phyloP scores from a whole-genome alignment of 2,329 filamentous ascomycete genomes.

The Exophiala spinifera region DNA sequence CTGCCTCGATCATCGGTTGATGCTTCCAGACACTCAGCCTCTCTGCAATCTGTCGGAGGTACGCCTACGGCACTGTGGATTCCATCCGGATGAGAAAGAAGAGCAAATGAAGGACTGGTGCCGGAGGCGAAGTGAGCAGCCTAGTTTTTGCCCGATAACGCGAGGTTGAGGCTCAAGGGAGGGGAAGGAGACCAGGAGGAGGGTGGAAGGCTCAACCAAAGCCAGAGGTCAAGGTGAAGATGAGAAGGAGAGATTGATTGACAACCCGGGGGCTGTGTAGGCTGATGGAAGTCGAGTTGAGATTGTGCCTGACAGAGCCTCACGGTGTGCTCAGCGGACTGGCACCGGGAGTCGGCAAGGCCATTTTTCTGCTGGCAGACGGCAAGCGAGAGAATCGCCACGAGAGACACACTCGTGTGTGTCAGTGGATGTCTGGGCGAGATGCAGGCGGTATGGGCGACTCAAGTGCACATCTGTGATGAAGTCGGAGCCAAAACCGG shows the following conservation, averaged over 20 bases:
- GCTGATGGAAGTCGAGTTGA: neutral
- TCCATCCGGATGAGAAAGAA: neutral
- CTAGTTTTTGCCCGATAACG: neutral
- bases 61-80: neutral
- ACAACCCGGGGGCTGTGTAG: slow-evolving; percentile 3
- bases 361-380: neutral
- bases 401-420: no score
- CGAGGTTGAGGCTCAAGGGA: neutral
- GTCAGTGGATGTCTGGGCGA: neutral
- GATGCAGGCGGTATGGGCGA: neutral
- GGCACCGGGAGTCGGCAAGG: neutral
- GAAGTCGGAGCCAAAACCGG: neutral
- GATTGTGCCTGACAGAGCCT: neutral
- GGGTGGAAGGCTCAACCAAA: neutral
- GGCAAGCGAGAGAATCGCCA: neutral
- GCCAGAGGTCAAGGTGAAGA: neutral
- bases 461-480: neutral
- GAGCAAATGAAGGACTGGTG: neutral
- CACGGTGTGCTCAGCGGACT: neutral
- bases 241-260: neutral
- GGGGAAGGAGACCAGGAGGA: neutral
- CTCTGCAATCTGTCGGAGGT: neutral
- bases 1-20: neutral
- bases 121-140: neutral
- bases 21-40: neutral